Conservation (phyloP, 306 rosid genomes). For the Cucumis cinereus region DNA sequence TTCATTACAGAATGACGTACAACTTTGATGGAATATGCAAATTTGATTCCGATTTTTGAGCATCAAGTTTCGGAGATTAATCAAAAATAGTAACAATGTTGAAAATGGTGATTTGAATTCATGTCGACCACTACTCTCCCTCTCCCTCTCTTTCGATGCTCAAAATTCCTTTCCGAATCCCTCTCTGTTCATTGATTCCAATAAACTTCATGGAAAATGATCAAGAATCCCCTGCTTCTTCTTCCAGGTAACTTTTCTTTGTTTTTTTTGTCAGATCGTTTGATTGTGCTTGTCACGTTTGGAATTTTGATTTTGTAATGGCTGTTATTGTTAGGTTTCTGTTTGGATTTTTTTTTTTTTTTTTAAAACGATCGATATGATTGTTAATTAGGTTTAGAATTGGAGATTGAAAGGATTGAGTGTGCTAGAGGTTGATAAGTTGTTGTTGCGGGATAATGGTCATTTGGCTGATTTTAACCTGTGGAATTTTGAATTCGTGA, state of each 20-base stretch:
- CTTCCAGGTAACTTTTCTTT: slow-evolving; percentile 14
- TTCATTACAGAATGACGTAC: background rate
- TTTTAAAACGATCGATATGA: background rate
- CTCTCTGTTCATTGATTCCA: slow-evolving; percentile 6
- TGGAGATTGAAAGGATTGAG: background rate
- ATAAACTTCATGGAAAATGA: slow-evolving; percentile 24
- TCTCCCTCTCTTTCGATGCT: slow-evolving; percentile 12
- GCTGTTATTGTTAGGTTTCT: background rate
- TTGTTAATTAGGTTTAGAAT: background rate
- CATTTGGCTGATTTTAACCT: background rate
- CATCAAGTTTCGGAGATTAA: slow-evolving; percentile 26
- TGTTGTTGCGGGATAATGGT: background rate
- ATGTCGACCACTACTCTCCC: slow-evolving; percentile 24
- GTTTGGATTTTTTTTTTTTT: background rate
- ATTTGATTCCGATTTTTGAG: slow-evolving; percentile 29
- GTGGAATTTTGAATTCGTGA: background rate
- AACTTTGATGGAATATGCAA: background rate
- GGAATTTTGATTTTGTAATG: background rate
- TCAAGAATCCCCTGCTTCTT: slow-evolving; percentile 27
- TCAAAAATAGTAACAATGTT: slow-evolving; percentile 9
- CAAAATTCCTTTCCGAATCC: slow-evolving; percentile 14
- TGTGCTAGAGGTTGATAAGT: background rate
- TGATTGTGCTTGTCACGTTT: background rate
- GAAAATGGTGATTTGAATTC: slow-evolving; percentile 19
- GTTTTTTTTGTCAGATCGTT: background rate